Evolutionary conservation across 1,139 yeast species (phyloP).

Genomic region (Geotrichum bryndzae): DNA sequence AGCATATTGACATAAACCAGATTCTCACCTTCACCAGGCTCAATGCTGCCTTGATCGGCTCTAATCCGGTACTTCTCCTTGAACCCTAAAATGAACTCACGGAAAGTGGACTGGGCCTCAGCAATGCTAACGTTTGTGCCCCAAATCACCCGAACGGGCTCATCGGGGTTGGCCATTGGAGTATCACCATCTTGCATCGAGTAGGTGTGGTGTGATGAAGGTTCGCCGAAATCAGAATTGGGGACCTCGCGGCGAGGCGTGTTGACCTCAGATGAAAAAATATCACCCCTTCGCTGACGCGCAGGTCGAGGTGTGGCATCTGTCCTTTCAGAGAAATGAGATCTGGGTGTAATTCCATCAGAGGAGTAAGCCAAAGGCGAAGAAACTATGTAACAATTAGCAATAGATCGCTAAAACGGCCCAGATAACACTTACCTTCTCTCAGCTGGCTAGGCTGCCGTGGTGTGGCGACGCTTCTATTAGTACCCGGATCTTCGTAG

Average conservation of each 20-base stretch:
- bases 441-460: constrained; percentile 26
- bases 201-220: constrained; percentile 2
- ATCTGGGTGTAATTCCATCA: constrained; percentile 1
- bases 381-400: neutral
- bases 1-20: constrained; percentile 68
- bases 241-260: constrained; percentile 10
- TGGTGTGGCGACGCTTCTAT: constrained; percentile 28
- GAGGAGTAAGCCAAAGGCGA: constrained; percentile 14
- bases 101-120: constrained; percentile 73
- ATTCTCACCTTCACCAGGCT: constrained; percentile 61
- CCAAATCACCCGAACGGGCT: constrained; percentile 90
- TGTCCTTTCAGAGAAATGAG: constrained; percentile 1
- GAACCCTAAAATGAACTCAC: constrained; percentile 79
- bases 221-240: neutral
- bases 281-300: constrained; percentile 10
- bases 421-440: constrained; percentile 1
- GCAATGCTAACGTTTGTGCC: constrained; percentile 95
- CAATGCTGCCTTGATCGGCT: constrained; percentile 46
- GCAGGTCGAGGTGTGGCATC: constrained; percentile 2
- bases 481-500: constrained; percentile 9
- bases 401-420: neutral
- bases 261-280: constrained; percentile 10
- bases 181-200: constrained; percentile 12
- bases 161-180: constrained; percentile 36
- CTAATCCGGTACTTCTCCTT: constrained; percentile 67